phyloP scores from a whole-genome alignment of 352 stramenopile species.

The Phytophthora vignae region DNA sequence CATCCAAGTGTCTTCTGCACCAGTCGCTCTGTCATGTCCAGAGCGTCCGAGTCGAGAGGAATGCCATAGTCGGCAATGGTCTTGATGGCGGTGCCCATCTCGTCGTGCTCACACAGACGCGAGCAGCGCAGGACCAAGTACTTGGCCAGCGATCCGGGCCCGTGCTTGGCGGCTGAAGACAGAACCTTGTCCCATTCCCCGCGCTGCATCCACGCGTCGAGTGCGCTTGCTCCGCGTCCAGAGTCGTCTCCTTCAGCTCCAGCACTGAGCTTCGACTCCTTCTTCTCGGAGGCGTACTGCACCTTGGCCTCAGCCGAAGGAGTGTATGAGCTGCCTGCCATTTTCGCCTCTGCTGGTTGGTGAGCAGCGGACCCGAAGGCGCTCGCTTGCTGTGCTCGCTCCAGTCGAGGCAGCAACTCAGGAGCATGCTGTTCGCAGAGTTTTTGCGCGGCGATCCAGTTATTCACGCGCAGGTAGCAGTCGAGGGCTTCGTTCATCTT shows the following conservation, averaged over 20 bases:
- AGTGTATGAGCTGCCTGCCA: conserved; percentile 51
- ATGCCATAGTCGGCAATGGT: conserved; percentile 82
- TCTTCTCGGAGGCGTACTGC: conserved; percentile 48
- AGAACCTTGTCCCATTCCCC: conserved; percentile 95
- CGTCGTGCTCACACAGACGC: conserved; percentile 76
- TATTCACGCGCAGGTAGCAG: conserved; percentile 83
- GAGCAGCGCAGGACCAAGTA: conserved; percentile 86
- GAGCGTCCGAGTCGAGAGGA: conserved; percentile 60
- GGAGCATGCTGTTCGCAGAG: conserved; percentile 84
- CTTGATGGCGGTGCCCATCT: conserved; percentile 81
- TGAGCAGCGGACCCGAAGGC: conserved; percentile 66
- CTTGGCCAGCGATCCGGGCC: conserved; percentile 77
- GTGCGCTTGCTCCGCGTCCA: conserved; percentile 58
- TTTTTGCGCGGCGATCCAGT: conserved; percentile 78
- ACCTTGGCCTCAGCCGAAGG: conserved; percentile 65
- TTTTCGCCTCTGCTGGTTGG: conserved; percentile 65
- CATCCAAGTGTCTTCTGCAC: conserved; percentile 65
- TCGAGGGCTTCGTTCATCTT: conserved; percentile 94
- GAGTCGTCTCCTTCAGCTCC: conserved; percentile 48
- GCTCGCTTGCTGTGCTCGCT: conserved; percentile 84
- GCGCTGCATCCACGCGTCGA: conserved; percentile 93
- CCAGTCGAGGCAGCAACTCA: conserved; percentile 79
- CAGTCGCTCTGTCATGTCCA: conserved; percentile 68
- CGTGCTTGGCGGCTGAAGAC: conserved; percentile 83
- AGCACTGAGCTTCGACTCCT: conserved; percentile 60